Evolutionary conservation across 2,329 filamentous ascomycete species (phyloP), one percentile per base, ranked within the genome.

Genomic region (Plenodomus lindquistii): DNA sequence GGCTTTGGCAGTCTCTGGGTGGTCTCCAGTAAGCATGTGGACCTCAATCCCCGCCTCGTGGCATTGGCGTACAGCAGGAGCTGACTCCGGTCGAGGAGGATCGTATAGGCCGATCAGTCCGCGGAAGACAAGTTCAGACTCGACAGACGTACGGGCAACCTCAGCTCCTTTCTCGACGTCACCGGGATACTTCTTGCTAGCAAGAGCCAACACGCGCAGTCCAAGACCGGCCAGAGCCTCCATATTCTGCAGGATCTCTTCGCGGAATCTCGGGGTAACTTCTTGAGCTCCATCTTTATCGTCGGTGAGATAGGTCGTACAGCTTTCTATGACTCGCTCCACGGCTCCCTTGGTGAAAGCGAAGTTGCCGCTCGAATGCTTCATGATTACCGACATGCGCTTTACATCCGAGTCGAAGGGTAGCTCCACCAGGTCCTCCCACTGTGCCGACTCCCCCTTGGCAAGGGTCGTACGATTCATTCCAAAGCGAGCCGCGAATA

Each of bases 71-170:
- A 79, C 75, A 11, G 75, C 71, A 11, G 61, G 80, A 16, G 85
- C 88, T 1, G 90, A 91, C 71, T 95, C 91, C 2, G 85, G 84
- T 2, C 91, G 87, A 27, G 90, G 91, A 2, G 91, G 91, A 60
- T 96, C 91, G 67, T 94, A 93, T 48, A 96, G 85, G 46, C 90
- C 91, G 37, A 88, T 85, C 5, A 96, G 80, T 8, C 91, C 92
- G 8, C 88, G 81, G 55, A 96, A 88, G 1, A 79, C 81, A 19
- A 96, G 81, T 24, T 82, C 77, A 31, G 78, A 76, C 66, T 95
- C 91, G 8, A 93, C 80, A 2, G 80, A 75, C 6, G 76, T 73
- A 2, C 91, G 86, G 5, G 80, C 72, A 10, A 79, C 70, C 27
- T 81, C 74, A 40, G 76, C 54, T 11, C 66, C 66, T 29, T 80